Conservation (phyloP, 164 flowering plant genomes). For the Nymphaea colorata region DNA sequence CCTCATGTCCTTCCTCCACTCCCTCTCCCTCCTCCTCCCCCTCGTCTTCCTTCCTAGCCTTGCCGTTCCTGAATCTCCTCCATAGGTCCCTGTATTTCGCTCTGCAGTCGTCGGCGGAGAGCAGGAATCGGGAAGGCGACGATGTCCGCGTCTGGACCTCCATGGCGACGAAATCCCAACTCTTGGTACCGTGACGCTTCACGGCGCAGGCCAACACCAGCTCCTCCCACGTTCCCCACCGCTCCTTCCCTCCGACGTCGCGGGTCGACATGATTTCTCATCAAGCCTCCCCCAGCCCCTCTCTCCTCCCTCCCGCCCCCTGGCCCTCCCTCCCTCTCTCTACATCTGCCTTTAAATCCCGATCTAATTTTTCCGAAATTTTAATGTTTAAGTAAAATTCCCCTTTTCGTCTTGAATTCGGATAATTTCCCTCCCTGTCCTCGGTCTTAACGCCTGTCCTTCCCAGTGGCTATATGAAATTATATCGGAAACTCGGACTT, state of each 20-base stretch:
- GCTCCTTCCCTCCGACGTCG: conserved; percentile 8
- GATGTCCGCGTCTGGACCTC: conserved; percentile 41
- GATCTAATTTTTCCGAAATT: background rate
- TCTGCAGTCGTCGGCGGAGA: conserved; percentile 42
- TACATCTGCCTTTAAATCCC: background rate
- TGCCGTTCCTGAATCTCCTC: conserved; percentile 30
- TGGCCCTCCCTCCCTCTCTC: conserved; percentile 3
- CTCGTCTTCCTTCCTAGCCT: background rate
- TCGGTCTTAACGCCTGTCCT: background rate
- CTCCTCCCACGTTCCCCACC: conserved; percentile 92
- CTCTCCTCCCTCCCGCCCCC: background rate
- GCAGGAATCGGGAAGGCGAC: conserved; percentile 15
- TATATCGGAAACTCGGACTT: background rate
- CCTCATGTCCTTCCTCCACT: background rate
- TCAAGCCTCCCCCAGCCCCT: background rate
- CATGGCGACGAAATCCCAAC: conserved; percentile 71
- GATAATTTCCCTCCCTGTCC: background rate
- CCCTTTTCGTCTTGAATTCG: background rate
- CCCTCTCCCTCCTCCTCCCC: background rate
- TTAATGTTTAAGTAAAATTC: background rate
- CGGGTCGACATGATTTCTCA: conserved; percentile 12
- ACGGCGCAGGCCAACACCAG: conserved; percentile 83
- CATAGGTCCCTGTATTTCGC: conserved; percentile 49
- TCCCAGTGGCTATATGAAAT: background rate
- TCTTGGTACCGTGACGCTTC: conserved; percentile 52